Evolutionary conservation across 2,329 filamentous ascomycete species (phyloP).

Genomic region (Penicillium sp.): DNA sequence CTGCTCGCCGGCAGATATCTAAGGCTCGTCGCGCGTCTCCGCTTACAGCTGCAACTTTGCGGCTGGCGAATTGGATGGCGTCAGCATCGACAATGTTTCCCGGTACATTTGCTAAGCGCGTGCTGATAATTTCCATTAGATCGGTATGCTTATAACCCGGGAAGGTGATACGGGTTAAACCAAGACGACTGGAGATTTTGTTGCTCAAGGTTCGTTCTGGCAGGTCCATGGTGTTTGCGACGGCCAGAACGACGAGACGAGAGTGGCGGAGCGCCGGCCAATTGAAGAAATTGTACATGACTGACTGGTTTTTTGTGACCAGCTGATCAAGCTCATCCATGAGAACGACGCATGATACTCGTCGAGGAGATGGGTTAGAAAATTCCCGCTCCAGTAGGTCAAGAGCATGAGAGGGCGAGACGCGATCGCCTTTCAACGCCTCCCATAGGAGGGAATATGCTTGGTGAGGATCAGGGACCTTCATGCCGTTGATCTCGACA

Average conservation of each 20-base stretch:
- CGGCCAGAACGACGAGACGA: slow-evolving; percentile 90
- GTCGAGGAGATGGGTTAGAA: slow-evolving; percentile 83
- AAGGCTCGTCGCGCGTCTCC: slow-evolving; percentile 90
- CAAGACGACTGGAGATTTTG: slow-evolving; percentile 92
- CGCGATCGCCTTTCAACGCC: slow-evolving; percentile 88
- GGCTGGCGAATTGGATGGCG: slow-evolving; percentile 92
- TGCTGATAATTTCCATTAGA: slow-evolving; percentile 95
- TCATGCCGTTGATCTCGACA: slow-evolving; percentile 99
- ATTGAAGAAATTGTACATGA: slow-evolving; percentile 99
- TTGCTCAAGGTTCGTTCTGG: slow-evolving; percentile 96
- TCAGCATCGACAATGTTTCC: slow-evolving; percentile 90
- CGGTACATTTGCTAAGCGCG: slow-evolving; percentile 85
- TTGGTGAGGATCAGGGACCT: slow-evolving; percentile 96
- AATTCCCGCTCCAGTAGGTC: slow-evolving; percentile 93
- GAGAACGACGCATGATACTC: slow-evolving; percentile 92
- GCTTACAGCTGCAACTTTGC: slow-evolving; percentile 95
- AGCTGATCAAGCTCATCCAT: slow-evolving; percentile 99
- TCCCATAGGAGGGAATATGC: slow-evolving; percentile 96
- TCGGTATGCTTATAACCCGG: slow-evolving; percentile 97
- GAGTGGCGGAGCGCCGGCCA: slow-evolving; percentile 94
- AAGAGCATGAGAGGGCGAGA: slow-evolving; percentile 88
- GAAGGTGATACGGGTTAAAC: slow-evolving; percentile 93
- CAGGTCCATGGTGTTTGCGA: slow-evolving; percentile 98
- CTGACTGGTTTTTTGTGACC: slow-evolving; percentile 97
- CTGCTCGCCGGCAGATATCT: slow-evolving; percentile 92